Conservation (phyloP, 2,329 filamentous ascomycete species). For the Coniosporium tulheliwenetii region DNA sequence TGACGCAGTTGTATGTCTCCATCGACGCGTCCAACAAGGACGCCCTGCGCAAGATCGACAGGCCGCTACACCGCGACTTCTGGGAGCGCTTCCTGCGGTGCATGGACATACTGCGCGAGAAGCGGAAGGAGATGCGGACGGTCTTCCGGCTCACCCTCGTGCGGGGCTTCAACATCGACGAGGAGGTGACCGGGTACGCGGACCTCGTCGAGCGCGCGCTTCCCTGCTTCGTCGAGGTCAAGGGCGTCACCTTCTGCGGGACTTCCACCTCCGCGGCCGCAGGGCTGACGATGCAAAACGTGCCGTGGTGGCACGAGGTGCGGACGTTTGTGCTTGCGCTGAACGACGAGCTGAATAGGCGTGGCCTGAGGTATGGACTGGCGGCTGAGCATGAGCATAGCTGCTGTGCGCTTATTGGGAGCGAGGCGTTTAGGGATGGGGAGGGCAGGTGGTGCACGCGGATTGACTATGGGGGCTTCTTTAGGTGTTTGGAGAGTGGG, state of each 20-base stretch:
- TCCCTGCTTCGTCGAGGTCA: constrained; percentile 87
- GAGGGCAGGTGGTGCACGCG: constrained; percentile 70
- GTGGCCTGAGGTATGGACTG: constrained; percentile 73
- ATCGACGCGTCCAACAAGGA: constrained; percentile 91
- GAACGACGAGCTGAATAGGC: constrained; percentile 48
- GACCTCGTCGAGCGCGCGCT: constrained; percentile 73
- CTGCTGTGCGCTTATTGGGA: constrained; percentile 80
- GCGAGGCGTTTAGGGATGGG: constrained; percentile 58
- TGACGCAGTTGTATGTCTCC: constrained; percentile 91
- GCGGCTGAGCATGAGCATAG: constrained; percentile 91
- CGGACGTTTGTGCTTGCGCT: constrained; percentile 66
- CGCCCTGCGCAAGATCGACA: constrained; percentile 72
- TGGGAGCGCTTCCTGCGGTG: constrained; percentile 93
- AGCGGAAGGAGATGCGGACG: constrained; percentile 73
- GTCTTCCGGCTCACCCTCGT: constrained; percentile 92
- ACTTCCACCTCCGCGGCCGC: constrained; percentile 72
- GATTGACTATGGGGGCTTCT: constrained; percentile 85
- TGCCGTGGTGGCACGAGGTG: constrained; percentile 90
- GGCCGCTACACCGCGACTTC: constrained; percentile 87
- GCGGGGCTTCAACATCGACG: constrained; percentile 95
- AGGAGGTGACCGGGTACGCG: constrained; percentile 82
- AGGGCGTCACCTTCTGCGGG: constrained; percentile 93
- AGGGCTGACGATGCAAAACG: constrained; percentile 91
- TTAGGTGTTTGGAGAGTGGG: constrained; percentile 60
- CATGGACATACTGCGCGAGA: constrained; percentile 73